Evolutionary conservation across 495 filamentous ascomycete species (phyloP).

Genomic region (Evansstolkia leycettana): DNA sequence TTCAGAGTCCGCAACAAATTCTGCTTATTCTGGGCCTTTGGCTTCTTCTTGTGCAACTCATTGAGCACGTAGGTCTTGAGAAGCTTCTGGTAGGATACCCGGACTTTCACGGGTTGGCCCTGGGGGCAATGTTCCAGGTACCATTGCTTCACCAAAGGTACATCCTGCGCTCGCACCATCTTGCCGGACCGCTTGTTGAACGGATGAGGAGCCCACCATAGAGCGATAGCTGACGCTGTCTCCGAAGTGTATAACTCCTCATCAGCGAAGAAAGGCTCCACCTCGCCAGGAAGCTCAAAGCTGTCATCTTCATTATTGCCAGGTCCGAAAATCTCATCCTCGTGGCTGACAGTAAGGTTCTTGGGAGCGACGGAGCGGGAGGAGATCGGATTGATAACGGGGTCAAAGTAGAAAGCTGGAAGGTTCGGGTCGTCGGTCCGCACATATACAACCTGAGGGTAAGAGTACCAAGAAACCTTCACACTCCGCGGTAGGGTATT

Average conservation of each 20-base stretch:
- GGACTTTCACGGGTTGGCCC: constrained; percentile 90
- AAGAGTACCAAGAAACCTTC: constrained; percentile 83
- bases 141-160: constrained; percentile 96
- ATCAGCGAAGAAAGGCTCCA: constrained; percentile 81
- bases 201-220: constrained; percentile 98
- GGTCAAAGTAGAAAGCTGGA: constrained; percentile 96
- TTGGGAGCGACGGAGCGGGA: constrained; percentile 89
- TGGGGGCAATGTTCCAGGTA: constrained; percentile 92
- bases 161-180: constrained; percentile 95
- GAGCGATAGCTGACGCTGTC: constrained; percentile 79
- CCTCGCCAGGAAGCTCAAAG: constrained; percentile 68
- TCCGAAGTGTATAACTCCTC: constrained; percentile 85
- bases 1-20: constrained; percentile 81
- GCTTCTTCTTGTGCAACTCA: constrained; percentile 85
- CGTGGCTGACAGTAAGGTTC: constrained; percentile 84
- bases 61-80: constrained; percentile 96
- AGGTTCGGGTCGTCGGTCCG: constrained; percentile 78
- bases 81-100: constrained; percentile 98
- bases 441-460: constrained; percentile 87
- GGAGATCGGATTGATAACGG: constrained; percentile 94
- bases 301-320: constrained; percentile 81
- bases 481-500: constrained; percentile 94
- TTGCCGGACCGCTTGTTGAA: constrained; percentile 95
- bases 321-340: constrained; percentile 86
- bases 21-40: constrained; percentile 92